Evolutionary conservation across 2,329 filamentous ascomycete species (phyloP).

Genomic region (Botryotinia convoluta): DNA sequence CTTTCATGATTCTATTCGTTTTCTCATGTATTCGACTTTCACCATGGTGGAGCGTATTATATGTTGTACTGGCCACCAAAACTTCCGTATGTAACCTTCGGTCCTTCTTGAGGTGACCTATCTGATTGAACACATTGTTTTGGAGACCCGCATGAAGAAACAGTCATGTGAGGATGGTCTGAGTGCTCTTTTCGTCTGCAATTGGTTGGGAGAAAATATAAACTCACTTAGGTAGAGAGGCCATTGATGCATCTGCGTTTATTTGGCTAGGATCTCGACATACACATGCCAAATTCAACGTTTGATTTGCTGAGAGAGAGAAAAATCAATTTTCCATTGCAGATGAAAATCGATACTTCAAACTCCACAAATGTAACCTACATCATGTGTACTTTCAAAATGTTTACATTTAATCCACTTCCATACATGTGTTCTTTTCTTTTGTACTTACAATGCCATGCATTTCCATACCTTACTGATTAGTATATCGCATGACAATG

Average conservation of each 20-base stretch:
- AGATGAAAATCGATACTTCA: conserved; percentile 12
- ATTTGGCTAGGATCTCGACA: not conserved
- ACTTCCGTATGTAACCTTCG: conserved; percentile 15
- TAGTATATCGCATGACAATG: conserved; percentile 1
- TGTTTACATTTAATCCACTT: conserved; percentile 10
- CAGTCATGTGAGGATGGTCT: conserved; percentile 38
- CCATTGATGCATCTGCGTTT: conserved; percentile 14
- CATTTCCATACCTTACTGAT: conserved; percentile 4
- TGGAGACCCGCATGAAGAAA: conserved; percentile 35
- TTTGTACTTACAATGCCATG: conserved; percentile 9
- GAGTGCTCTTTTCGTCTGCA: conserved; percentile 25
- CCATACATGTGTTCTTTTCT: conserved; percentile 5
- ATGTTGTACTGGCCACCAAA: conserved; percentile 15
- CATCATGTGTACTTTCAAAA: conserved; percentile 16
- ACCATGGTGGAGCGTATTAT: conserved; percentile 5
- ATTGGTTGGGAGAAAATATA: conserved; percentile 26
- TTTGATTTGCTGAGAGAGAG: conserved; percentile 4
- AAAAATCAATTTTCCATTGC: not conserved
- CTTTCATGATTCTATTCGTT: conserved; percentile 1
- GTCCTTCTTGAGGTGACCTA: conserved; percentile 29
- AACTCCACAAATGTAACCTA: conserved; percentile 18
- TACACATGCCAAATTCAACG: not conserved
- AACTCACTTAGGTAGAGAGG: not conserved
- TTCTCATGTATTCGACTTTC: not conserved
- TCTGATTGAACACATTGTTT: conserved; percentile 22